These are phyloP conservation scores for Amorphotheca resinae DNA, from an alignment of 495 filamentous ascomycete species.

Conservation along the genomic window DNA sequence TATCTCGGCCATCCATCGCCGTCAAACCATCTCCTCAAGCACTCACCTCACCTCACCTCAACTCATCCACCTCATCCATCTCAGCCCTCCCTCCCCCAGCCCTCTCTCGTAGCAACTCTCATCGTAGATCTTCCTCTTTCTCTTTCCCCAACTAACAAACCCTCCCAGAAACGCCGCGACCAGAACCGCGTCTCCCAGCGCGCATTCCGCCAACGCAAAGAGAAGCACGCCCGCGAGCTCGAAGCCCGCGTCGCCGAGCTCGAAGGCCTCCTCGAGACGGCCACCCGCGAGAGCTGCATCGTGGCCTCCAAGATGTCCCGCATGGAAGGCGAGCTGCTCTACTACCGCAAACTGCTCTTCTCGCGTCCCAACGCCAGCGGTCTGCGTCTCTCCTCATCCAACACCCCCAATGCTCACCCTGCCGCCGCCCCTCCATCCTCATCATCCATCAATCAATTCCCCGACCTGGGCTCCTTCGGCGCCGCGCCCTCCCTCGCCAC, in stretches of 20 bases:
- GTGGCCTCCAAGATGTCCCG: background rate
- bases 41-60: too few species aligned
- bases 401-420: background rate
- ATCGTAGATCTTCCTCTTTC: too few species aligned
- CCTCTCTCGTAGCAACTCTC: too few species aligned
- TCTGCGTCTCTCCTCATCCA: background rate
- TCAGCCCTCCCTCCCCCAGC: too few species aligned
- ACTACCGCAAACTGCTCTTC: background rate
- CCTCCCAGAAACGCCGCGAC: conserved; percentile 23
- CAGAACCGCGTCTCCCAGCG: conserved; percentile 32
- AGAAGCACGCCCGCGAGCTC: conserved; percentile 33
- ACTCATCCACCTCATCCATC: too few species aligned
- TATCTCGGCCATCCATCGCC: too few species aligned
- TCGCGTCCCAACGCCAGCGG: background rate
- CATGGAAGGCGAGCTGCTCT: background rate
- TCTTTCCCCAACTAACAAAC: too few species aligned
- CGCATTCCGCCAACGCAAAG: conserved; percentile 38
- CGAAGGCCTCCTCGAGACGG: conserved; percentile 41
- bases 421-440: too few species aligned
- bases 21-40: too few species aligned
- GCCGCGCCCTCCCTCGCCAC: background rate
- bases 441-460: background rate
- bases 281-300: conserved; percentile 54
- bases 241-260: conserved; percentile 24
- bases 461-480: background rate